phyloP scores from a whole-genome alignment of 768 basidiomycete genomes.

The Chiua virens region DNA sequence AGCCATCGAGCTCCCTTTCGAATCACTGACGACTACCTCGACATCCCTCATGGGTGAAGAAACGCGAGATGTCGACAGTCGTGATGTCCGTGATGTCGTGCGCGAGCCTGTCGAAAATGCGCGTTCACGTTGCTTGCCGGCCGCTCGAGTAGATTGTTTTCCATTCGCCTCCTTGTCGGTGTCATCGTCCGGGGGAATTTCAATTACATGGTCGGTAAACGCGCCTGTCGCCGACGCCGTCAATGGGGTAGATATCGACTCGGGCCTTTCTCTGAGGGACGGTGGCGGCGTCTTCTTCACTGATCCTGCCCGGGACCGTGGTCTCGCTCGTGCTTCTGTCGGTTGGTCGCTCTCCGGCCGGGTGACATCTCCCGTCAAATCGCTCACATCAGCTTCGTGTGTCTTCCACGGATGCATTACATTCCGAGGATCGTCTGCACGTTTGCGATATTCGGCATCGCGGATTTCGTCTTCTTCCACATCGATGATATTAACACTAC shows the following conservation, averaged over 20 bases:
- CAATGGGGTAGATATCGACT: not conserved
- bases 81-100: not conserved
- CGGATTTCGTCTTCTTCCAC: slow-evolving; percentile 22
- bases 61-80: slow-evolving; percentile 1
- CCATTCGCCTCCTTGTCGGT: not conserved
- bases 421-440: not conserved
- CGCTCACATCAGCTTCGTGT: not conserved
- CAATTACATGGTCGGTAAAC: slow-evolving; percentile 23
- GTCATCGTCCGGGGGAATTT: slow-evolving; percentile 20
- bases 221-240: slow-evolving; percentile 6
- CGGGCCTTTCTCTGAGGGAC: not conserved
- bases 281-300: slow-evolving; percentile 7
- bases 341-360: not conserved
- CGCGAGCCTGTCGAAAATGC: not conserved
- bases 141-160: not conserved
- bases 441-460: slow-evolving; percentile 12
- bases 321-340: not conserved
- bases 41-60: not conserved
- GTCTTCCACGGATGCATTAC: not conserved
- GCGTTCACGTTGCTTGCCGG: not conserved
- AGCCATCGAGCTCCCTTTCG: not conserved
- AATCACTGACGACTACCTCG: not conserved
- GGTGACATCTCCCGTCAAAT: not conserved
- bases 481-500: slow-evolving; percentile 25
- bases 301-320: slow-evolving; percentile 7